Evolutionary conservation across 345 rosid species (phyloP).

Genomic region (Carallia brachiata): DNA sequence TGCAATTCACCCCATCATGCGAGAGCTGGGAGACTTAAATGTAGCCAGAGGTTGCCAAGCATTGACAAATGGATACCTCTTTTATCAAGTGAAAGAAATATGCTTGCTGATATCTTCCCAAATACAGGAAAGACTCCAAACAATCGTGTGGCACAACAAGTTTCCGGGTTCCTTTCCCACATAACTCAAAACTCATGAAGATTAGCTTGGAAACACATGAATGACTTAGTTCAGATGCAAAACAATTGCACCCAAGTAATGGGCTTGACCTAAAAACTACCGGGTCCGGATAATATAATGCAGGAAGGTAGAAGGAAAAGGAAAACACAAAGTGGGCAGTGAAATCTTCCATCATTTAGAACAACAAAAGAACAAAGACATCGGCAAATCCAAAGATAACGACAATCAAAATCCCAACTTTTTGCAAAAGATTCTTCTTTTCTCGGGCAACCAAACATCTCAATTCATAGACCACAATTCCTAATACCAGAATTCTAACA

Average conservation of each 20-base stretch:
- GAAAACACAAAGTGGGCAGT: not conserved
- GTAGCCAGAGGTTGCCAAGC: too few relatives aligned
- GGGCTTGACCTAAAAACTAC: slow-evolving; percentile 4
- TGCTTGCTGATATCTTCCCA: too few relatives aligned
- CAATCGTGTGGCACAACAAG: too few relatives aligned
- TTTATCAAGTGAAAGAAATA: too few relatives aligned
- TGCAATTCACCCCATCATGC: too few relatives aligned
- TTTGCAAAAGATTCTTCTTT: not conserved
- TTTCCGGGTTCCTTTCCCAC: not conserved
- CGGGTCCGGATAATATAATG: too few relatives aligned
- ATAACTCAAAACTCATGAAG: not conserved
- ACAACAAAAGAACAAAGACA: not conserved
- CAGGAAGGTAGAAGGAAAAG: not conserved
- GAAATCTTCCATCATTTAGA: not conserved
- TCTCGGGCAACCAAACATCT: slow-evolving; percentile 18
- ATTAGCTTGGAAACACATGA: not conserved
- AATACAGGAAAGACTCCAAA: too few relatives aligned
- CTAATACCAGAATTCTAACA: slow-evolving; percentile 4
- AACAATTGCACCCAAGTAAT: not conserved
- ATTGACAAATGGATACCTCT: too few relatives aligned
- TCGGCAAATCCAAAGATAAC: not conserved
- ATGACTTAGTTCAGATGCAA: not conserved
- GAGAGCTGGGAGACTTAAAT: too few relatives aligned
- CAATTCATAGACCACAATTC: slow-evolving; percentile 1
- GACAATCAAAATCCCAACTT: not conserved